Evolutionary conservation across 2,329 filamentous ascomycete genomes (phyloP), one percentile per base, ranked within the genome.

Genomic region (Fusarium begoniae): DNA sequence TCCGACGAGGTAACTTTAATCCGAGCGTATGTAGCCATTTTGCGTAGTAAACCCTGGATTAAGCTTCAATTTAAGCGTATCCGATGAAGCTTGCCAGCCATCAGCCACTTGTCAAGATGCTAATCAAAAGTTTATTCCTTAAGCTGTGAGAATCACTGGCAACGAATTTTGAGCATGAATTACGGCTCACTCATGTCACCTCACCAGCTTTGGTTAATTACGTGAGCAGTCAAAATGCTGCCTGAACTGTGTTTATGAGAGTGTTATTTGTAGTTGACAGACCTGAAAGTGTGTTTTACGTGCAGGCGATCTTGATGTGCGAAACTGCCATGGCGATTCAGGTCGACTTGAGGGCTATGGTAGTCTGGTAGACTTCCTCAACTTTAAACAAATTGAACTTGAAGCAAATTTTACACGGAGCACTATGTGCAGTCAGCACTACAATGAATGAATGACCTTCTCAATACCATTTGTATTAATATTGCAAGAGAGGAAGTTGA

Each of bases 1-100:
- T 28, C 0, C 13, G 5, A 11, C 6, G 2, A 11, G 13, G 4
- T 22, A 7, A 8, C 10, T 32, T 12, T 50, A 4, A 24, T 24
- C 3, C 8, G 12, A 5, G 10, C 8, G 9, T 50, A 10, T 6
- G 6, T 8, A 10, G 12, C n/a, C 5, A 20, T 14, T 26, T 26
- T 0, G 18, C 24, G 10, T 11, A 15, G 6, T 9, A 22, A 3
- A 11, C 24, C 26, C 22, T 3, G 20, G 26, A 4, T 5, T 11
- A 15, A 15, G 6, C 4, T 11, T 48, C 45, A 22, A 28, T 22
- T 8, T 12, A 11, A 22, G 9, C 9, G 13, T 8, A 15, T 28
- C 24, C 2, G 12, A 22, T 54, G 9, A 28, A 22, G 2, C 13
- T 38, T 28, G 18, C 8, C 32, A 2, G 18, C 6, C 5, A 22